A percentile compares a stretch with the other conserved stretches of the same genome.
Evolutionary conservation across 441 rosid genomes (phyloP).

Genomic region (Mallotus repandus): DNA sequence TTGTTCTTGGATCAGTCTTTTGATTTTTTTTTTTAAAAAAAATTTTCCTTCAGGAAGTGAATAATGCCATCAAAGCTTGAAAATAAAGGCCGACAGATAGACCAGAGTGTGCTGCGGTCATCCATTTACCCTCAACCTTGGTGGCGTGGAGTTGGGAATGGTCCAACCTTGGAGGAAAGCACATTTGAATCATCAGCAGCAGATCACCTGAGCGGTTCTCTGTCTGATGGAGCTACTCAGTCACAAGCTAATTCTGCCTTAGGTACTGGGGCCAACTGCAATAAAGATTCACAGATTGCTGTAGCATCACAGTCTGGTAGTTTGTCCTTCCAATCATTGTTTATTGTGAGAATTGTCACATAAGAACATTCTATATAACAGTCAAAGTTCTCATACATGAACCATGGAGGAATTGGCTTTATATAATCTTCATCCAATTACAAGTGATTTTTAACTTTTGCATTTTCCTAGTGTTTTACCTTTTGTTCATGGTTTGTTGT

Average conservation of each 20-base stretch:
- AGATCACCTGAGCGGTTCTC: constrained; percentile 30
- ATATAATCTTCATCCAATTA: neutral
- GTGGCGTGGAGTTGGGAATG: constrained; percentile 52
- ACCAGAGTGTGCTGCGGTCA: constrained; percentile 37
- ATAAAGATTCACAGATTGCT: constrained; percentile 17
- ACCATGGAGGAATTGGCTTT: neutral
- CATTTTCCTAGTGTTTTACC: neutral
- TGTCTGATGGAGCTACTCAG: constrained; percentile 29
- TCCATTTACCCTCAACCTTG: constrained; percentile 43
- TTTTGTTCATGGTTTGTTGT: neutral
- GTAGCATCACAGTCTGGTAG: constrained; percentile 23
- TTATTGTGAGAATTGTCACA: neutral
- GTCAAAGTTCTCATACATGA: neutral
- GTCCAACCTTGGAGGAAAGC: constrained; percentile 29
- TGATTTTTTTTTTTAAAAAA: neutral
- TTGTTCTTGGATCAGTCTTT: constrained; percentile 11
- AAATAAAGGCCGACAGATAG: constrained; percentile 30
- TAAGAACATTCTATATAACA: neutral
- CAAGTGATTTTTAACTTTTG: neutral
- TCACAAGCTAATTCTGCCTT: constrained; percentile 30
- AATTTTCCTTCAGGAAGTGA: constrained; percentile 22
- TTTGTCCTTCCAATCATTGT: constrained; percentile 8
- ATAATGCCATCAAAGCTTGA: constrained; percentile 48
- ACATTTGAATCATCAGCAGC: constrained; percentile 31
- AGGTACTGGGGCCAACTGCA: constrained; percentile 24